phyloP scores from a whole-genome alignment of 2,329 filamentous ascomycete genomes.

The Fusarium abutilonis region DNA sequence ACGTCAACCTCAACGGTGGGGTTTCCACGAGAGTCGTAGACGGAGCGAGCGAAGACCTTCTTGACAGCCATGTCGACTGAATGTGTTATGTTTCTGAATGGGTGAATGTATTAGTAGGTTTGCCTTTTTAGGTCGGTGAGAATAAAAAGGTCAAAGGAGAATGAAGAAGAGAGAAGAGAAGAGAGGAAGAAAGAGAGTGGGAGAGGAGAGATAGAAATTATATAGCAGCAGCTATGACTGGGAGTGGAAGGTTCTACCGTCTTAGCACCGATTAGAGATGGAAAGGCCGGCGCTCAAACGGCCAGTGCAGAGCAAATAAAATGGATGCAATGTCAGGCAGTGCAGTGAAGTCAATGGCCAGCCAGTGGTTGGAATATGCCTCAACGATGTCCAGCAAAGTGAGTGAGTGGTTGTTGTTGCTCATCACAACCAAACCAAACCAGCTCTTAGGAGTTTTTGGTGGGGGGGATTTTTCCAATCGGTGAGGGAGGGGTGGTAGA shows the following conservation, averaged over 20 bases:
- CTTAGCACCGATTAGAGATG: constrained; percentile 18
- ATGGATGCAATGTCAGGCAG: not conserved
- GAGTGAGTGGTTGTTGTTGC: constrained; percentile 38
- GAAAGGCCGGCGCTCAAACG: constrained; percentile 30
- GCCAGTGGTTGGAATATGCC: constrained; percentile 41
- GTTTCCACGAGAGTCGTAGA: constrained; percentile 99
- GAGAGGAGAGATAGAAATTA: constrained; percentile 21
- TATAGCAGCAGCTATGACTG: constrained; percentile 13
- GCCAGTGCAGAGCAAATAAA: constrained; percentile 11
- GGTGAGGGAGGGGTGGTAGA: constrained; percentile 37
- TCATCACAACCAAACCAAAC: constrained; percentile 41
- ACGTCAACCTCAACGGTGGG: constrained; percentile 98
- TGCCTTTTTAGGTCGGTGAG: constrained; percentile 16
- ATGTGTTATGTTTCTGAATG: constrained; percentile 36
- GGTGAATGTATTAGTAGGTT: constrained; percentile 38
- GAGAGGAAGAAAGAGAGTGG: constrained; percentile 5
- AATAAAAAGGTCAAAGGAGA: constrained; percentile 22
- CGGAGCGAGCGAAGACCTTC: constrained; percentile 90
- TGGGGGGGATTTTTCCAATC: constrained; percentile 36
- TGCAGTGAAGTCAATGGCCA: constrained; percentile 8
- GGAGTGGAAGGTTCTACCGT: constrained; percentile 32
- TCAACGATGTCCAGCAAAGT: constrained; percentile 34
- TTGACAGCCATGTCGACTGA: constrained; percentile 81
- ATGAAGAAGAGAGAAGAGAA: constrained; percentile 11
- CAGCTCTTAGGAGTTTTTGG: constrained; percentile 39